Evolutionary conservation across 306 rosid genomes (phyloP), one percentile per base, ranked within the genome.

Genomic region (Hylodesmum podocarpum): DNA sequence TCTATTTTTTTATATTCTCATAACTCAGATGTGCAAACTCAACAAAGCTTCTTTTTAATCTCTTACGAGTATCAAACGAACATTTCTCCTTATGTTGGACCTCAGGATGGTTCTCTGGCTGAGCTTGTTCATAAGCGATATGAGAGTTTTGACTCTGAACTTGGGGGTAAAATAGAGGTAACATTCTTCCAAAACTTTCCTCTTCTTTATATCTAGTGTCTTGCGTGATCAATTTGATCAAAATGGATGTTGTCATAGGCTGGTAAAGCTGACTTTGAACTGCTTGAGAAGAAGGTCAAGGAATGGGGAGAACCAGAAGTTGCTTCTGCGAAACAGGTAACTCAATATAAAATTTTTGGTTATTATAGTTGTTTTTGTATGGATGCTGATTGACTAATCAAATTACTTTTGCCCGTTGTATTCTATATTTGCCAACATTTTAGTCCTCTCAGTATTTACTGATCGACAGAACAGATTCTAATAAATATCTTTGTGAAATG

Each of bases 321-420:
- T 83, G 84, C 97, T 83, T 95, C 97, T 34, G 97, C 91, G 4
- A 95, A 95, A 81, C 99, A 92, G 99, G 99, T 95, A 89, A 76
- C 44, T 19, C 34, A 15, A 54, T 8, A 24, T 66, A 31, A 18
- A 67, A 6, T 5, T 19, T 73, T 46, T 34, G n/a, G n/a, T n/a
- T n/a, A n/a, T n/a, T n/a, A 33, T 57, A 24, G 29, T 31, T 34
- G 19, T n/a, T 24, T 36, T 14, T 46, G 2, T 43, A 44, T 3
- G 29, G 50, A 8, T 34, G 27, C 8, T 63, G 27, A 47, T 62
- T 14, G 37, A 61, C 79, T 44, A 62, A 44, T 28, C n/a, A 33
- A 63, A 13, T 47, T 46, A 36, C 21, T 16, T 19, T 57, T 54
- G 34, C 37, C 40, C 61, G 53, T 65, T 54, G 16, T 33, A 33